phyloP scores from a whole-genome alignment of 2,329 filamentous ascomycete species.

The Cladosporium oxysporum region DNA sequence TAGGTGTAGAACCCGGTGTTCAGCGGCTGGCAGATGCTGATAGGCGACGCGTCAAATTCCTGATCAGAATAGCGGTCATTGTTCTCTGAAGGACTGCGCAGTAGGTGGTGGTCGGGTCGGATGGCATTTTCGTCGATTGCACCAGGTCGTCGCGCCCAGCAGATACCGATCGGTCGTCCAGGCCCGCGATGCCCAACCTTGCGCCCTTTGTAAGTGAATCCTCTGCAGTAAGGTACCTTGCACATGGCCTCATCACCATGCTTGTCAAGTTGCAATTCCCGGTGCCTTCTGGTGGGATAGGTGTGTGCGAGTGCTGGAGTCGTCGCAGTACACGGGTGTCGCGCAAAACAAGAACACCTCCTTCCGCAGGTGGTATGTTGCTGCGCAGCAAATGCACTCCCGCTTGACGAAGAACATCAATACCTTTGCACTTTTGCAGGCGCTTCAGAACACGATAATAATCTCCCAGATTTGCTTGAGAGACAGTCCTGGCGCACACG shows the following conservation, averaged over 20 bases:
- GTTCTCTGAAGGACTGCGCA: neutral
- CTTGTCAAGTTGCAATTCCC: neutral
- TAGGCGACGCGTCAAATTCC: neutral
- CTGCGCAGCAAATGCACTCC: neutral
- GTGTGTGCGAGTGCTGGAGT: neutral
- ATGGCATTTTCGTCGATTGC: neutral
- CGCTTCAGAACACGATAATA: slow-evolving; percentile 3
- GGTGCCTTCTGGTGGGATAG: neutral
- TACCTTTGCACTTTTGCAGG: neutral
- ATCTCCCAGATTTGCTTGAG: neutral
- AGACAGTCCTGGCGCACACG: neutral
- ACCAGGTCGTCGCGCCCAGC: neutral
- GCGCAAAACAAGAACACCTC: neutral
- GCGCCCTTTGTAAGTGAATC: neutral
- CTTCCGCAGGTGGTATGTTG: neutral
- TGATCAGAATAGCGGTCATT: neutral
- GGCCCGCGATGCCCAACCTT: neutral
- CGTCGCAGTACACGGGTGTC: neutral
- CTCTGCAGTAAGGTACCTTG: neutral
- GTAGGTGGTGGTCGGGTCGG: neutral
- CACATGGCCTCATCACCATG: neutral
- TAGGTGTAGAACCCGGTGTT: neutral
- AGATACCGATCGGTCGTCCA: neutral
- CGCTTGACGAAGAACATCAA: neutral
- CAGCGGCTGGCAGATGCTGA: neutral